Evolutionary conservation across 371 early-diverging fungal species (phyloP).

Genomic region (Mortierella sp.): DNA sequence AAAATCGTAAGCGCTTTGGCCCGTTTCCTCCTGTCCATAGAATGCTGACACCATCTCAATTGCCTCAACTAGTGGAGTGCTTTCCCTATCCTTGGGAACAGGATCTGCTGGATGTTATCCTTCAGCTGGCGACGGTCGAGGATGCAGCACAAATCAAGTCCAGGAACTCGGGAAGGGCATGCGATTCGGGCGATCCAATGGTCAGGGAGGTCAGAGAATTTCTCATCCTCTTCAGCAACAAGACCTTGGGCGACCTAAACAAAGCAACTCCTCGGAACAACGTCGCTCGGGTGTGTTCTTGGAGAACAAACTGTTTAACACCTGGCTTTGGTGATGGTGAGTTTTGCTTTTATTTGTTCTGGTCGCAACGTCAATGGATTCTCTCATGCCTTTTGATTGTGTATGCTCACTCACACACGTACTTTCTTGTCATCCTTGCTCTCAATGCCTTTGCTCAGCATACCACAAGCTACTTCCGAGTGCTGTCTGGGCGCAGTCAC

Average conservation of each 20-base stretch:
- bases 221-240: background rate
- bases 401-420: background rate
- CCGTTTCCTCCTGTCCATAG: too few species aligned
- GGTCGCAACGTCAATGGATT: background rate
- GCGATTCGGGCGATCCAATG: constrained; percentile 17
- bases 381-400: background rate
- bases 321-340: constrained; percentile 26
- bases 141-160: background rate
- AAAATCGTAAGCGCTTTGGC: too few species aligned
- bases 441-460: background rate
- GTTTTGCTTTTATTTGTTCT: background rate
- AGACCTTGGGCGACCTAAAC: constrained; percentile 13
- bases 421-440: background rate
- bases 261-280: constrained; percentile 18
- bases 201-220: constrained; percentile 16
- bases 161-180: constrained; percentile 12
- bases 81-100: constrained; percentile 12
- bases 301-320: constrained; percentile 24
- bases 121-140: background rate
- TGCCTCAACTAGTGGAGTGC: background rate
- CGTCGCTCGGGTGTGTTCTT: constrained; percentile 16
- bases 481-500: background rate
- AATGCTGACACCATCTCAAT: background rate
- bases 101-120: constrained; percentile 14
- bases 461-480: too few species aligned